Evolutionary conservation across 2,329 filamentous ascomycete species (phyloP).

Genomic region (Sporothrix variecibatus): DNA sequence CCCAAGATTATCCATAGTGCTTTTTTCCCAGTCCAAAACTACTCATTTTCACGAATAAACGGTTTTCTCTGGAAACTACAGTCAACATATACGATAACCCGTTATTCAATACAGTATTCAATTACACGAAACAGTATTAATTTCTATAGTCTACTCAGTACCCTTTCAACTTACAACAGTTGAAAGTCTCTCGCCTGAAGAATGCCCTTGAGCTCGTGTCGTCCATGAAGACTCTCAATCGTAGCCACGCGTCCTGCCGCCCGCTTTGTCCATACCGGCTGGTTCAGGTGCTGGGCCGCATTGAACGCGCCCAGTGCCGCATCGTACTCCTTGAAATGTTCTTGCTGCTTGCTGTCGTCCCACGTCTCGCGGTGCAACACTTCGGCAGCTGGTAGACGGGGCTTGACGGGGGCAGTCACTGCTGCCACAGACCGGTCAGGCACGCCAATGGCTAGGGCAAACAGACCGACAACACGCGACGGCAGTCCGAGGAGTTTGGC

Average conservation of each 20-base stretch:
- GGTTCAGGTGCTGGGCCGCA: slow-evolving; percentile 31
- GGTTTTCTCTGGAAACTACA: background rate
- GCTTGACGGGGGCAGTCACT: slow-evolving; percentile 35
- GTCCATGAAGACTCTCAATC: slow-evolving; percentile 35
- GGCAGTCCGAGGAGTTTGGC: slow-evolving; percentile 36
- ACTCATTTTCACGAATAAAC: background rate
- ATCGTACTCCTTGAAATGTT: slow-evolving; percentile 35
- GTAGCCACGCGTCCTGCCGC: slow-evolving; percentile 36
- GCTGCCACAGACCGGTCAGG: slow-evolving; percentile 30
- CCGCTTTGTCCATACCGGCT: slow-evolving; percentile 36
- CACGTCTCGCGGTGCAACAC: slow-evolving; percentile 37
- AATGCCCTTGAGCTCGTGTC: slow-evolving; percentile 34
- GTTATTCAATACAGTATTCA: background rate
- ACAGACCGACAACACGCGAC: slow-evolving; percentile 37
- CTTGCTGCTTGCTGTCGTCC: slow-evolving; percentile 30
- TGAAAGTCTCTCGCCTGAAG: slow-evolving; percentile 35
- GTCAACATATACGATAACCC: background rate
- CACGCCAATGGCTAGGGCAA: slow-evolving; percentile 37
- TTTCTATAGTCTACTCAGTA: background rate
- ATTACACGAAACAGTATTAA: background rate
- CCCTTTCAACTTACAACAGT: slow-evolving; percentile 28
- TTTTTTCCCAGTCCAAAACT: background rate
- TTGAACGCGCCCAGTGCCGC: slow-evolving; percentile 35
- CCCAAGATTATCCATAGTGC: slow-evolving; percentile 8
- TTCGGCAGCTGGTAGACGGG: slow-evolving; percentile 35